Percentiles rank a stretch among this genome's conserved stretches.
phyloP scores from a whole-genome alignment of 2,329 filamentous ascomycete genomes.

The Lomentospora prolificans region DNA sequence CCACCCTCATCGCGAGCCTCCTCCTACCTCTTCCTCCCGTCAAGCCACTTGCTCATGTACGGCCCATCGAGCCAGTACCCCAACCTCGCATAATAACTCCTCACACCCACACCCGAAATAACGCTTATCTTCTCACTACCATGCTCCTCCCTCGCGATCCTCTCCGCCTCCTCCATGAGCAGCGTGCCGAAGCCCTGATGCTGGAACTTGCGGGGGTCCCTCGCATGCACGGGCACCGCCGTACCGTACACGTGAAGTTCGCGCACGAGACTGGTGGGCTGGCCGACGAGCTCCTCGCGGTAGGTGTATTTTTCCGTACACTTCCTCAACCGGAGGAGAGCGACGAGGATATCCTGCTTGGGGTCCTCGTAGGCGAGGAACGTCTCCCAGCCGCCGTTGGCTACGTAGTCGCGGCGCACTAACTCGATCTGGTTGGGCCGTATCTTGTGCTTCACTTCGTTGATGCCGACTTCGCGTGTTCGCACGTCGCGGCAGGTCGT shows the following conservation, averaged over 20 bases:
- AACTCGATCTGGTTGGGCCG: slow-evolving; percentile 92
- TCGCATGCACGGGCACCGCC: slow-evolving; percentile 91
- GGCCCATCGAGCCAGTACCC: slow-evolving; percentile 91
- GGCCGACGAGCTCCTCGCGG: slow-evolving; percentile 72
- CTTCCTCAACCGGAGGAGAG: slow-evolving; percentile 76
- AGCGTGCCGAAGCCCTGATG: slow-evolving; percentile 95
- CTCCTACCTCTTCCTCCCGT: slow-evolving; percentile 27
- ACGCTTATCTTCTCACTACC: slow-evolving; percentile 90
- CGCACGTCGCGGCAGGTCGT: slow-evolving; percentile 94
- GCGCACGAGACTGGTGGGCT: slow-evolving; percentile 84
- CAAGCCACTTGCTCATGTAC: slow-evolving; percentile 63
- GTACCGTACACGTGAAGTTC: slow-evolving; percentile 96
- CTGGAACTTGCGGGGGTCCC: slow-evolving; percentile 94
- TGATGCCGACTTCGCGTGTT: slow-evolving; percentile 93
- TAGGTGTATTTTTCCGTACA: slow-evolving; percentile 90
- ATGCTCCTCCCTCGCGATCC: slow-evolving; percentile 90
- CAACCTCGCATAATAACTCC: slow-evolving; percentile 88
- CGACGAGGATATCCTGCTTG: slow-evolving; percentile 96
- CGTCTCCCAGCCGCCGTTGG: slow-evolving; percentile 97
- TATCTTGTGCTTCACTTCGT: slow-evolving; percentile 99
- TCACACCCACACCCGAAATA: slow-evolving; percentile 93
- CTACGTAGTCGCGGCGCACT: slow-evolving; percentile 83
- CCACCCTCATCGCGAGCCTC: too few relatives aligned
- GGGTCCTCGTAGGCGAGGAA: slow-evolving; percentile 97
- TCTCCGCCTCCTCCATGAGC: slow-evolving; percentile 94